Evolutionary conservation across 164 flowering plant species (phyloP), one percentile per base, ranked within the genome.

Genomic region (Euptelea pleiosperma): DNA sequence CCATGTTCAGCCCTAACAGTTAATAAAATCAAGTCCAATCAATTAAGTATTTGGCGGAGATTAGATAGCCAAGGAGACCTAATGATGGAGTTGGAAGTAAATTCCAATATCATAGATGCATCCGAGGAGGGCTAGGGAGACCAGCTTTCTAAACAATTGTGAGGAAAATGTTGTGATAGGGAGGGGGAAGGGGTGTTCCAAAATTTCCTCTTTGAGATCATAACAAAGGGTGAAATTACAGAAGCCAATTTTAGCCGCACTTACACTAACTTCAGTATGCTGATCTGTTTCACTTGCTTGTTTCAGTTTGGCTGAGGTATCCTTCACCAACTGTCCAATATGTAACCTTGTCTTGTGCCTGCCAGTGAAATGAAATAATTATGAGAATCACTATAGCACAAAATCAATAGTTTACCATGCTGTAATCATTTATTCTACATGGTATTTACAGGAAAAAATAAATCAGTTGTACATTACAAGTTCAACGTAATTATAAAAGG

Each of bases 241-340:
- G 29, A 37, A 35, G 19, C 12, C 26, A 31, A 33, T 42, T 25
- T 10, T 42, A 21, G 28, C 8, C 55, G 60, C 51, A 82, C 85
- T 78, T 67, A 82, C 90, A 72, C 74, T 82, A 55, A 82, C 81
- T 68, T 70, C 77, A 25, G 63, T 31, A 62, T 51, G 69, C 5
- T 66, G 83, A 80, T 84, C 87, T 50, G 76, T 68, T 66, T 84
- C 86, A 70, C 83, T 82, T 11, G 87, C 83, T 78, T 76, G 74
- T 67, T 75, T 84, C 36, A 84, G 82, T 56, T 82, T 78, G 12
- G 83, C 76, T 4, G 85, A 80, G 31, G 90, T 80, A 47, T 84
- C 83, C 44, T 82, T 84, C 55, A 84, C 87, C 76, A 84, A 60
- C 40, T 82, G 73, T 19, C 80, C 75, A 56, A 84, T 84, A 56